Base-by-base conservation (phyloP, 2,329 filamentous ascomycete genomes). In the Lizonia empirigonia region DNA sequence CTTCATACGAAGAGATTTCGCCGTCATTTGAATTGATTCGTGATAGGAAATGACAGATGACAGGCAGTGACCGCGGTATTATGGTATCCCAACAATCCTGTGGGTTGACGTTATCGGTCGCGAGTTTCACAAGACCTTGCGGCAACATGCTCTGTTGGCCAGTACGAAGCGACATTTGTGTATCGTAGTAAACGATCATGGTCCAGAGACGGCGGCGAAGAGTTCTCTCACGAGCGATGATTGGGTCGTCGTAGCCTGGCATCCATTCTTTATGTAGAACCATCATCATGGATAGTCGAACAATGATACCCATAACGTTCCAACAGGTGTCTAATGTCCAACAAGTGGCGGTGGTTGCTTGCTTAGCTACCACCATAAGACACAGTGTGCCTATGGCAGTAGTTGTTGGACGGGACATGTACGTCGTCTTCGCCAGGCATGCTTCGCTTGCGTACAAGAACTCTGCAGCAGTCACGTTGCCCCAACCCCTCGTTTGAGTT, bases 331-430 rank as follows among this genome's bases (percentile, higher is more conserved):
- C 63, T 1, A 63, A 30, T 9, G 53, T 48, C 58, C 62, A 65
- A 22, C 60, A 66, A 1, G 63, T 64, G 9, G 63, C 62, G 18
- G 58, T 57, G 2, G 55, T 55, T 33, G 55, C 58, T 29, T 64
- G 59, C 24, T 66, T 66, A 15, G 63, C 62, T 7, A 63, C n/a
- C 0, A 63, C 50, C 59, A 62, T 62, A 4, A 66, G 44, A 22
- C 58, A 62, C 5, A 65, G 37, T 3, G 61, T 62, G 13, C 52
- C 47, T 9, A 65, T 54, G 5, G 44, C 52, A 0, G 41, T 35
- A 7, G 55, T 46, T 9, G 44, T 60, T 9, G 63, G 56, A 18
- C 52, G 58, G 39, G 54, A 58, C 56, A 63, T 59, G 47, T 58
- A 64, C 13, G 58, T 49, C 5, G 61, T 63, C 36, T 52, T 59